Evolutionary conservation across 2,329 filamentous ascomycete species (phyloP), one percentile per base, ranked within the genome.

Genomic region (Neophaeococcomyces aloes): DNA sequence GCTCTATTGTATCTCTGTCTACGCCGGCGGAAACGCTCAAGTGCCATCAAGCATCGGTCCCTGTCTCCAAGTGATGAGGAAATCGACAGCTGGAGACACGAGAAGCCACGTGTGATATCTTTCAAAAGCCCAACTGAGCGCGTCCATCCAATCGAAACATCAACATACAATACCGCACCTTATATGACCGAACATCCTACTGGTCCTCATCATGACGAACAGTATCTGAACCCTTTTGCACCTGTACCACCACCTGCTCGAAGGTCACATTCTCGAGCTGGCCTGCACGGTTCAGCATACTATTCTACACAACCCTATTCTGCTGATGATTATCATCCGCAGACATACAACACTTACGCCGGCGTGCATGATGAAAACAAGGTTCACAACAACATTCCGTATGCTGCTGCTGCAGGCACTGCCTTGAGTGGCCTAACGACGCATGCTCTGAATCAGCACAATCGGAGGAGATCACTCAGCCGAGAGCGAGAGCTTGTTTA

Each of bases 191-290:
- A 55, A 19, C 49, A 50, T 44, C 42, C 48, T 29, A 32, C 3
- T 21, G 44, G 43, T 14, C 48, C 43, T 37, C 47, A 47, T 14
- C 34, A 29, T 29, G 15, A 27, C 14, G 37, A 41, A 27, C 42
- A 33, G 15, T 42, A 49, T 29, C 45, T 53, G 42, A 55, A 55
- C 35, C 53, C 53, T 15, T 55, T 55, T 38, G 48, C 49, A 7
- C 53, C 53, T 4, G 42, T 50, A 1, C 47, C 50, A 27, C 53
- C 53, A 8, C 51, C 51, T 43, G 51, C 53, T 7, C 47, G 53
- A 40, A 44, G 51, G 23, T 46, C 51, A 4, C 47, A 48, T 40
- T 49, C 51, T 14, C 40, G 48, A 23, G 38, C 48, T 15, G 48
- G 46, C 13, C 35, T 53, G 37, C 47, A 50, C 4, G 45, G 50